Evolutionary conservation across 2,329 filamentous ascomycete genomes (phyloP).

Genomic region (Ampelomyces quisqualis): DNA sequence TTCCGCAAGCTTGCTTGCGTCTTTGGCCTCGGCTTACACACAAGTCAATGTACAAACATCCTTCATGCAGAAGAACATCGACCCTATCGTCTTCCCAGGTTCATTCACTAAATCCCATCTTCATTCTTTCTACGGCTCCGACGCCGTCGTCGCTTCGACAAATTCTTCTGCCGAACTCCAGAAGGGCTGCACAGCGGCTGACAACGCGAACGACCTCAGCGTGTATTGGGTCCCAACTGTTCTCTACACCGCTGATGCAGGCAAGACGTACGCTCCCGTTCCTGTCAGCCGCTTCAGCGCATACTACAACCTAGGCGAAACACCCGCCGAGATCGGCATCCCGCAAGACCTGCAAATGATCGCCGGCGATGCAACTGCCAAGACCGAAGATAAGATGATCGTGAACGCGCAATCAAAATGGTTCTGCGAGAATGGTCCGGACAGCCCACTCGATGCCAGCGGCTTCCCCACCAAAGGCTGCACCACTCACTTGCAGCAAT

Average conservation of each 20-base stretch:
- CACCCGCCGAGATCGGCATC: conserved; percentile 49
- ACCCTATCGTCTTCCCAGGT: conserved; percentile 48
- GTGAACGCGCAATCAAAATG: conserved; percentile 27
- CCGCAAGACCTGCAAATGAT: conserved; percentile 49
- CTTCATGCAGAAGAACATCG: conserved; percentile 51
- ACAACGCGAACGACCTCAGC: conserved; percentile 53
- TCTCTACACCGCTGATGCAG: conserved; percentile 40
- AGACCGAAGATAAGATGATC: conserved; percentile 19
- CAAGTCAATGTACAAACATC: conserved; percentile 34
- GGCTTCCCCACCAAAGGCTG: conserved; percentile 43
- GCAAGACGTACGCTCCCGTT: conserved; percentile 37
- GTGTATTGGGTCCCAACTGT: conserved; percentile 52
- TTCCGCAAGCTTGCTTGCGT: conserved; percentile 28
- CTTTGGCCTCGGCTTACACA: conserved; percentile 37
- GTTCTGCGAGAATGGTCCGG: conserved; percentile 32
- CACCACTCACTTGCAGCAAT: conserved; percentile 48
- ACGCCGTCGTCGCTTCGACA: conserved; percentile 45
- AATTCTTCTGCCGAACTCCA: conserved; percentile 45
- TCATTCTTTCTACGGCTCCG: conserved; percentile 51
- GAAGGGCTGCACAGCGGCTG: conserved; percentile 47
- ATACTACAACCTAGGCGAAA: conserved; percentile 49
- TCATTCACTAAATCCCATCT: conserved; percentile 45
- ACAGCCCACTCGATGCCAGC: conserved; percentile 20
- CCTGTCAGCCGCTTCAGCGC: conserved; percentile 47
- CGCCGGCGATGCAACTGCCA: conserved; percentile 46